These are phyloP conservation scores for Salix arbutifolia DNA, from an alignment of 345 rosid species.

Conservation along the genomic window DNA sequence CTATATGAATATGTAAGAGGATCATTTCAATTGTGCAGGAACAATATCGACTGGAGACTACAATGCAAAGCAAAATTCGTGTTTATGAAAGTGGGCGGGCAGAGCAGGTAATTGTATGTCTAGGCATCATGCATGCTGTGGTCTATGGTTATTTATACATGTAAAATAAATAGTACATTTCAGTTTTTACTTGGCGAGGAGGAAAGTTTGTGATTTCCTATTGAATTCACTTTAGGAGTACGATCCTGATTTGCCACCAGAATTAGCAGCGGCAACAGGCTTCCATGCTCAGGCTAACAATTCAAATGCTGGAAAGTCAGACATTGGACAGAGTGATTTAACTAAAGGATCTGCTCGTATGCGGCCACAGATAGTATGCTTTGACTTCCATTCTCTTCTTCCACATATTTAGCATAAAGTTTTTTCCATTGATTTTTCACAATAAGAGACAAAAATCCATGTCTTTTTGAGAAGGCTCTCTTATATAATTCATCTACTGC, in stretches of 20 bases:
- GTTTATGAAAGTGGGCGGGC: conserved; percentile 96
- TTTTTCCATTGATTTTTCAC: not conserved
- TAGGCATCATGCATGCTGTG: not conserved
- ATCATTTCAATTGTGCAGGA: conserved; percentile 49
- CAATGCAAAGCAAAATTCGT: conserved; percentile 97
- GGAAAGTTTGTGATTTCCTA: conserved; percentile 10
- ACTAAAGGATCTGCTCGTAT: conserved; percentile 54
- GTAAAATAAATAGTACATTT: not conserved
- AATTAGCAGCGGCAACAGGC: conserved; percentile 93
- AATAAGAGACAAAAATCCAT: not conserved
- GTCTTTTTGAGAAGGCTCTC: not conserved
- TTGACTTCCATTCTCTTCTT: conserved; percentile 7
- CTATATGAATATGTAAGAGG: conserved; percentile 24
- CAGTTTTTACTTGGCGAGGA: not conserved
- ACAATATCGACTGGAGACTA: conserved; percentile 79
- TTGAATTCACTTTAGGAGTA: conserved; percentile 53
- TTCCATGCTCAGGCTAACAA: conserved; percentile 49
- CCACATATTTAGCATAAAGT: not conserved
- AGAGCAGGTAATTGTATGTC: conserved; percentile 57
- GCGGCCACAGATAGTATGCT: conserved; percentile 80
- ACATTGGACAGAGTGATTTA: conserved; percentile 53
- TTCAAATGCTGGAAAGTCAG: conserved; percentile 54
- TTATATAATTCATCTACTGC: not conserved
- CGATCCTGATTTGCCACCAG: conserved; percentile 98
- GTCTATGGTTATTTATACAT: not conserved